These are phyloP conservation scores for Picea abies DNA, from an alignment of 83 land plant species.

Conservation along the genomic window DNA sequence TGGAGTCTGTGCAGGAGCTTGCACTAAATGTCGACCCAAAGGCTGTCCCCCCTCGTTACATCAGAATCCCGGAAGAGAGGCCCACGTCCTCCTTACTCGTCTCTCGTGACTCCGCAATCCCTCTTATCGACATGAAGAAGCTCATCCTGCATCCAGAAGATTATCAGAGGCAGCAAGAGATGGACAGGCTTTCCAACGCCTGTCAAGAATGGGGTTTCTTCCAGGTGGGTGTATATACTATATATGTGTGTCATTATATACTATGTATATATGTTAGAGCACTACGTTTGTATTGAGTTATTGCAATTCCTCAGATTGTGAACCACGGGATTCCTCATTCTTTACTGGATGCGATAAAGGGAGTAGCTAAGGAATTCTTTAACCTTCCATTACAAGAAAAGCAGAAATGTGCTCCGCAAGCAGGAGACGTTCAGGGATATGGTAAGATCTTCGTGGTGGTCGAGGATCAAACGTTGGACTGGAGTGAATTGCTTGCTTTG, in stretches of 20 bases:
- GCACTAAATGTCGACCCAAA: no score
- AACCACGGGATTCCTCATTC: no score
- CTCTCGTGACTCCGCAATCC: background rate
- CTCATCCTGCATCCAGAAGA: background rate
- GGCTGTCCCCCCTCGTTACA: background rate
- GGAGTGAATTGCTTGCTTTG: background rate
- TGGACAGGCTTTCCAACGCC: constrained; percentile 26
- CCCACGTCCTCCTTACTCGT: background rate
- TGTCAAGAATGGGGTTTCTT: constrained; percentile 45
- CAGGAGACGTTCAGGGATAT: background rate
- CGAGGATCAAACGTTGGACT: no score
- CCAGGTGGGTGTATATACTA: constrained; percentile 20
- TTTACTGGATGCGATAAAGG: constrained; percentile 19
- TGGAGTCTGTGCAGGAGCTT: no score
- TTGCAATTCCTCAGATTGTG: background rate
- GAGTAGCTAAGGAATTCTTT: constrained; percentile 17
- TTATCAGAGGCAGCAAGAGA: constrained; percentile 9
- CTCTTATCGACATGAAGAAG: constrained; percentile 32
- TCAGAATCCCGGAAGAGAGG: constrained; percentile 5
- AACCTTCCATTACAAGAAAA: no score
- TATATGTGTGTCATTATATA: background rate
- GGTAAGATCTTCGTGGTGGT: background rate
- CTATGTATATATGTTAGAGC: background rate
- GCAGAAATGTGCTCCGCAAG: no score
- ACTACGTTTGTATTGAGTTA: background rate